These are phyloP conservation scores for Fusarium luffae DNA, from an alignment of 2,329 filamentous ascomycete species.

Conservation along the genomic window DNA sequence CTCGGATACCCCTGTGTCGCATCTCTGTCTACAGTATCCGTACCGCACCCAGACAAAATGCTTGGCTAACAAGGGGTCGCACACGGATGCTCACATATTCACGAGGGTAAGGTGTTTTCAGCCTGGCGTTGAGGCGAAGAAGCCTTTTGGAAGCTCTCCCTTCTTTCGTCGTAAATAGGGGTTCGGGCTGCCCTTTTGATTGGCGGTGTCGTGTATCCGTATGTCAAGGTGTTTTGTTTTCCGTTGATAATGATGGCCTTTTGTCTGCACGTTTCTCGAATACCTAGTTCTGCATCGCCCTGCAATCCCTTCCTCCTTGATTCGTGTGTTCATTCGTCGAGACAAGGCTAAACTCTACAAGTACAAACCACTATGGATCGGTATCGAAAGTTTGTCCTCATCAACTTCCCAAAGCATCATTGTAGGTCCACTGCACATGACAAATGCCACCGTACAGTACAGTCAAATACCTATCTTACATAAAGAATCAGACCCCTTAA, in stretches of 20 bases:
- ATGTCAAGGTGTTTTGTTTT: not conserved
- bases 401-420: not conserved
- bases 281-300: not conserved
- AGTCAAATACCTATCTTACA: not conserved
- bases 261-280: not conserved
- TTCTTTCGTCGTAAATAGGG: not conserved
- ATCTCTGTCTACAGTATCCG: conserved; percentile 23
- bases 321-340: not conserved
- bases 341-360: not conserved
- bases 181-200: conserved; percentile 3
- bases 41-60: conserved; percentile 9
- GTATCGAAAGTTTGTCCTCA: not conserved
- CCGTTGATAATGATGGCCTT: not conserved
- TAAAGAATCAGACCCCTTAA: not conserved
- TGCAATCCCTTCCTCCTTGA: not conserved
- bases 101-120: conserved; percentile 19
- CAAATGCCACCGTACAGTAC: not conserved
- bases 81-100: conserved; percentile 4
- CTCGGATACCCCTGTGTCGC: conserved; percentile 5
- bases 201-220: not conserved
- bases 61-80: conserved; percentile 23
- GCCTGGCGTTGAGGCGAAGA: conserved; percentile 28
- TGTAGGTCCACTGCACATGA: not conserved
- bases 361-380: not conserved
- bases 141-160: conserved; percentile 21